These are phyloP conservation scores for Pseudogymnoascus sp. DNA, from an alignment of 2,329 filamentous ascomycete species.

Conservation along the genomic window DNA sequence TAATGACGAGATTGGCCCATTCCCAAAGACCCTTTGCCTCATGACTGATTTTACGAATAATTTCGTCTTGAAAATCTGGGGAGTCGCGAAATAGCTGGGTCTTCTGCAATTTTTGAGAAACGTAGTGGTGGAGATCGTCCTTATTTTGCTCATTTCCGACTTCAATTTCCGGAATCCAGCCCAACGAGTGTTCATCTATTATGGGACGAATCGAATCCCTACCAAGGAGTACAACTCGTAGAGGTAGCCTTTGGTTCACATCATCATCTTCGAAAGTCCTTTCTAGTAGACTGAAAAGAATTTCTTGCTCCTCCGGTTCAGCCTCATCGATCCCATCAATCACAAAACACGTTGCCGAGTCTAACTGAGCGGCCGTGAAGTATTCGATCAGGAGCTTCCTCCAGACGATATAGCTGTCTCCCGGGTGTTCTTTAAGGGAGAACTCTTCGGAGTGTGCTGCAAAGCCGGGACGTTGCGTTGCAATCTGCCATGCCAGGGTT, in stretches of 20 bases:
- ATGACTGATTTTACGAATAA: neutral
- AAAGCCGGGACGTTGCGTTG: neutral
- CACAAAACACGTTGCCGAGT: neutral
- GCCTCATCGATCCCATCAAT: neutral
- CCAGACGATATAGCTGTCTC: neutral
- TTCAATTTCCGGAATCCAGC: conserved; percentile 6
- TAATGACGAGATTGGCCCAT: conserved; percentile 1
- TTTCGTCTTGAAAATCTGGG: conserved; percentile 1
- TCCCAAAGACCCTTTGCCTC: conserved; percentile 5
- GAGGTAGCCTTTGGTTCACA: neutral
- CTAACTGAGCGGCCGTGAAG: neutral
- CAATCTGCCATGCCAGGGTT: conserved; percentile 2
- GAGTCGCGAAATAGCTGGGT: neutral
- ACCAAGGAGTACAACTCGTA: neutral
- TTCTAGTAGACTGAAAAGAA: neutral
- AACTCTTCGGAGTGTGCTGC: neutral
- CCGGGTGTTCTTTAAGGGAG: neutral
- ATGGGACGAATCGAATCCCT: conserved; percentile 1
- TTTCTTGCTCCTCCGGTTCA: neutral
- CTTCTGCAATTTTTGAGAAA: conserved; percentile 1
- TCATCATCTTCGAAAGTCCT: neutral
- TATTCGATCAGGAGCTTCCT: neutral
- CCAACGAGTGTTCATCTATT: conserved; percentile 3
- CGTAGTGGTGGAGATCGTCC: neutral
- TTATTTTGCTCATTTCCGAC: neutral